Base-by-base conservation (phyloP, 768 basidiomycete species). In the Tulasnella sp. region DNA sequence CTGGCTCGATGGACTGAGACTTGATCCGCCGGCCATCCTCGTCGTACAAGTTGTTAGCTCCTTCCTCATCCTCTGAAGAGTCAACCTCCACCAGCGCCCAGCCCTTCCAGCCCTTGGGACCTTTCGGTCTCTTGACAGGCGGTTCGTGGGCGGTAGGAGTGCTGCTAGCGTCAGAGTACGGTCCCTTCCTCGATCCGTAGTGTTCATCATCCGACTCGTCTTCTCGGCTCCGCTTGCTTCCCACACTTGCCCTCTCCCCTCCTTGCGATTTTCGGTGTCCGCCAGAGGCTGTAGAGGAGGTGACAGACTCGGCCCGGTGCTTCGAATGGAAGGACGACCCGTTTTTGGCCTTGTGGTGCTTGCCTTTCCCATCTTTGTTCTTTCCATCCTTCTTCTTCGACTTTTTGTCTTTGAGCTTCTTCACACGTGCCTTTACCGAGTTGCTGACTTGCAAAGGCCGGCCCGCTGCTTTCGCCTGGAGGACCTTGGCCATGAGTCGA, bases 401-500 rank as follows among this genome's bases (percentile, higher is more conserved):
- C 40, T 72, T 72, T 34, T 65, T 47, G 32, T 63, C 34, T 11
- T 66, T 72, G 36, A 66, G 34, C 62, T 63, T 66, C 69, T 47
- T 42, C 44, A 37, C 69, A 36, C 64, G 62, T 22, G n/a, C 40
- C 12, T 41, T 69, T 19, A 6, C n/a, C 29, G 71, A 64, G 41
- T 65, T 40, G 36, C 44, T 63, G 39, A 72, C 64, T 35, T 63
- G 36, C 5, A 72, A 62, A n/a, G 71, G 62, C 34, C 32, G 36
- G n/a, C 71, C 71, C 35, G 34, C 59, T 9, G 71, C 71, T 34
- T 40, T 63, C 29, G 71, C 71, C 41, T 72, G 62, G 29, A 72
- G 71, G 71, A 72, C 62, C 39, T 72, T 72, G 37, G 71, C 71
- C 64, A 72, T 26, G n/a, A 72, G 71, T 39, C 64, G 64, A 8